Evolutionary conservation across 768 basidiomycete genomes (phyloP), one percentile per base, ranked within the genome.

Genomic region (Russula olivacea): DNA sequence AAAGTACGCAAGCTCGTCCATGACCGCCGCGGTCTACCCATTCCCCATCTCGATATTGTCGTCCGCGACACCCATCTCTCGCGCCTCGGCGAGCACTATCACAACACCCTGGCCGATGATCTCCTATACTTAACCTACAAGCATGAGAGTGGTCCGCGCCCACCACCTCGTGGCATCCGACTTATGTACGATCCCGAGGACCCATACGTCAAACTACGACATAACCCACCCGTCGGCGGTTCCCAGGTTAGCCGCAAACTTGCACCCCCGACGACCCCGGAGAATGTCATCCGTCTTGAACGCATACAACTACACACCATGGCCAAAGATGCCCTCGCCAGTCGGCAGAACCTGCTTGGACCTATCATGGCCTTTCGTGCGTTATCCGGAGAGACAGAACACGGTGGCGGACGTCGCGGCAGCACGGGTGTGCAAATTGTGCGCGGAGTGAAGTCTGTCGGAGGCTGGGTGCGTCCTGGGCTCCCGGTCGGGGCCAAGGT

Each of bases 111-210:
- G 64, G 84, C 84, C 23, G 89, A 94, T 74, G 83, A 98, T 76
- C 79, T 94, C 69, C 85, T 98, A 82, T 99, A 99, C 81, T 87
- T 98, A 82, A 89, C 88, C 58, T 97, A 98, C 78, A 77, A 82
- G 55, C 96, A 98, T 75, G 80, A 86, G 69, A 74, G 78, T 48
- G 77, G 73, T n/a, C 75, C 80, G 6, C 81, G 79, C 51, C 80
- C 81, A 14, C 75, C 80, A 12, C 79, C 79, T 10, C 82, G 84
- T 63, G 74, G 79, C 56, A 85, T 86, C 63, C 84, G 85, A 55
- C 83, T 85, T 65, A 83, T 77, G 19, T 90, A 83, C 76, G 87
- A 93, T 78, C 86, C 88, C 5, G 69, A 80, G 36, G 83, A 93
- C 71, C 93, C 94, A 0, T 97, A 94, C 78, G 80, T 87, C 40